A percentile compares a stretch with the other conserved stretches of the same genome.
Evolutionary conservation across 139 green algal species (phyloP).

Genomic region (Haematococcus sp.): DNA sequence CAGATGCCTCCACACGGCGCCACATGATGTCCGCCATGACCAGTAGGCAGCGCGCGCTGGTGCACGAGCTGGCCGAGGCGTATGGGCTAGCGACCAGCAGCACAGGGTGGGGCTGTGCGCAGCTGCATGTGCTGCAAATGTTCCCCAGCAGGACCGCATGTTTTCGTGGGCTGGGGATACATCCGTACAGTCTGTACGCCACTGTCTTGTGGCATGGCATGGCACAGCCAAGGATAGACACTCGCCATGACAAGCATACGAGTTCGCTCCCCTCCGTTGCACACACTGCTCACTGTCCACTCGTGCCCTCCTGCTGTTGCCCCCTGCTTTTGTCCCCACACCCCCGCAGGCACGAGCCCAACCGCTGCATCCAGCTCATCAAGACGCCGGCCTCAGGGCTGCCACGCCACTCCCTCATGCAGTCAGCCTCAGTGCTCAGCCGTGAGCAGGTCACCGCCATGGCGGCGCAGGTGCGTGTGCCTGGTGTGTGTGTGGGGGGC

Average conservation of each 20-base stretch:
- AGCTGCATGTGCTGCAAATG: no score
- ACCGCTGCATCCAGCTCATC: slow-evolving; percentile 6
- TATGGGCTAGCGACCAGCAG: slow-evolving; percentile 55
- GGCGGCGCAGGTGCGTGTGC: background rate
- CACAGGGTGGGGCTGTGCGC: slow-evolving; percentile 30
- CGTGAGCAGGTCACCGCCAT: background rate
- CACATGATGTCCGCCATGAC: slow-evolving; percentile 48
- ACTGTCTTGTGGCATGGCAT: no score
- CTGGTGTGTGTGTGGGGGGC: no score
- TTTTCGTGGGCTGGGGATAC: no score
- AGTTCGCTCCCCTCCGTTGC: no score
- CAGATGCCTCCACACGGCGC: slow-evolving; percentile 22
- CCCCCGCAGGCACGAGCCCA: background rate
- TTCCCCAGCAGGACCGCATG: no score
- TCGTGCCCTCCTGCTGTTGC: no score
- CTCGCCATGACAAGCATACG: no score
- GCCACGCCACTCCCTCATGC: background rate
- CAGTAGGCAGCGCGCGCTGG: slow-evolving; percentile 40
- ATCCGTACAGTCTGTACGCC: no score
- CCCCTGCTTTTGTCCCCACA: no score
- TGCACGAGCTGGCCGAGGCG: slow-evolving; percentile 56
- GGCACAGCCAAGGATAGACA: no score
- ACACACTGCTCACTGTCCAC: no score
- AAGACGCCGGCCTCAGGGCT: background rate
- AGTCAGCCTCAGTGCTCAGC: background rate